Evolutionary conservation across 306 rosid species (phyloP), one percentile per base, ranked within the genome.

Genomic region (Mimosa pudica): DNA sequence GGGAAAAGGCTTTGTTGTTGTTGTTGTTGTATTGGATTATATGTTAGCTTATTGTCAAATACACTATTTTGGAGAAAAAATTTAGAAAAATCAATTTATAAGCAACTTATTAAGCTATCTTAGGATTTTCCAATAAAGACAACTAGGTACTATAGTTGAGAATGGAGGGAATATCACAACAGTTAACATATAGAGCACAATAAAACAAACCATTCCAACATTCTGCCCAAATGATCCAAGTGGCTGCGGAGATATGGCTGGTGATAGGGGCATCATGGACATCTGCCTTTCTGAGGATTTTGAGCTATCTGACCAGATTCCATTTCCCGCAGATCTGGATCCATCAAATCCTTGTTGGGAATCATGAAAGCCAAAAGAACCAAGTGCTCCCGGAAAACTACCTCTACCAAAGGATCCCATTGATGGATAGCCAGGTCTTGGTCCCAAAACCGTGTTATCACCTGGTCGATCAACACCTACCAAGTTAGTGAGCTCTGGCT

Each of bases 211-310:
- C 93, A 92, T 90, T 89, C 95, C 90, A 71, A 80, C 82, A 85
- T 79, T 89, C 63, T 87, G 93, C 75, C 89, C 93, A 85, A 85
- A 92, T 75, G 93, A 86, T 73, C 89, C 93, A 81, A 87, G 84
- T 44, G 97, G 91, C 87, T 90, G 97, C 58, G 92, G 93, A 75
- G 95, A 87, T 82, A 86, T 87, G 64, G 97, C 85, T 76, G 95
- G 89, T 3, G 91, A 77, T 52, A 89, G 80, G 72, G 92, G 95
- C 90, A 85, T 85, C 79, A 87, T 81, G 75, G 97, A 83, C 70
- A 89, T 88, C 79, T 87, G 95, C 83, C 92, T 86, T 57, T 92
- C 95, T 47, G 84, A 84, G 72, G 92, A 81, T 86, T 92, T 92
- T 66, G 95, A 77, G 92, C 88, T 81, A 77, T 90, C 97, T 52